Conservation (phyloP, 2,329 filamentous ascomycete species). For the Ceratocystis alfenasii region DNA sequence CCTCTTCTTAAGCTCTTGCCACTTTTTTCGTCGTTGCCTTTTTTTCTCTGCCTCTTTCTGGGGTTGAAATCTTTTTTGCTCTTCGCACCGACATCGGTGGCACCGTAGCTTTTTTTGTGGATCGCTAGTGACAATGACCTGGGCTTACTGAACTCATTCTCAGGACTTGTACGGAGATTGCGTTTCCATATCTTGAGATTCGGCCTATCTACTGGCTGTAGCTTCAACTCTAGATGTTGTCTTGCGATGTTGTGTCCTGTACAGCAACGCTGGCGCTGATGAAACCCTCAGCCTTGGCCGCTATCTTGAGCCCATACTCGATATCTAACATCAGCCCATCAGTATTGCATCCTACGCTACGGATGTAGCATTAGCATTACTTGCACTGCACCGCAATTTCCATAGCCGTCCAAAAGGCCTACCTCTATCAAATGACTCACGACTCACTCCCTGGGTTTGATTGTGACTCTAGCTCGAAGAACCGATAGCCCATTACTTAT, state of each 20-base stretch:
- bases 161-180: background rate
- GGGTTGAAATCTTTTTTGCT: slow-evolving; percentile 7
- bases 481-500: background rate
- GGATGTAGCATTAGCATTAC: background rate
- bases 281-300: background rate
- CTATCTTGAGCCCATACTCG: background rate
- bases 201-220: background rate
- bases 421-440: background rate
- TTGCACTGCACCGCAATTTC: too few relatives aligned
- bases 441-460: background rate
- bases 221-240: too few relatives aligned
- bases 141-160: background rate
- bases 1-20: slow-evolving; percentile 9
- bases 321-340: background rate
- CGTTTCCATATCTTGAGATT: background rate
- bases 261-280: background rate
- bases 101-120: slow-evolving; percentile 19
- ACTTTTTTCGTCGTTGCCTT: slow-evolving; percentile 11
- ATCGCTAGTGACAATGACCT: slow-evolving; percentile 7
- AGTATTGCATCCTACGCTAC: background rate
- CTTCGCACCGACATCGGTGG: slow-evolving; percentile 21
- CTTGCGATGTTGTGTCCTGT: background rate
- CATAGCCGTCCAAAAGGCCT: too few relatives aligned
- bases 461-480: background rate
- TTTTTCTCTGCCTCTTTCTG: slow-evolving; percentile 19